A percentile compares a stretch with the other conserved stretches of the same genome.
Evolutionary conservation across 2,329 filamentous ascomycete genomes (phyloP).

Genomic region (Fusarium buharicum): DNA sequence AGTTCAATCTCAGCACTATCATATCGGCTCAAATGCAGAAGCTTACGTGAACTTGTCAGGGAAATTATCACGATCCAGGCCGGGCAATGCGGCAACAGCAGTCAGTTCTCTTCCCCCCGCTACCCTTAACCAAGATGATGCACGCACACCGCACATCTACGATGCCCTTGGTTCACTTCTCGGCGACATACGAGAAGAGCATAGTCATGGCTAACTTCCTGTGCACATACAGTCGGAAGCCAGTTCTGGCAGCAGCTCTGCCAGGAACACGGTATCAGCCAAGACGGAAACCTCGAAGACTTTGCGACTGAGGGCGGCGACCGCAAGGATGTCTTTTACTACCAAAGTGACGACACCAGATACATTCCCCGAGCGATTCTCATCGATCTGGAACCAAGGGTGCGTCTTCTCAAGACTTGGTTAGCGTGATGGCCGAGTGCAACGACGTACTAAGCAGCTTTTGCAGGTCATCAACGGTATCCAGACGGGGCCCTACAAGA

Average conservation of each 20-base stretch:
- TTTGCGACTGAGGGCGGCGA: slow-evolving; percentile 98
- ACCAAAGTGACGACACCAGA: slow-evolving; percentile 97
- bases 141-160: slow-evolving; percentile 8
- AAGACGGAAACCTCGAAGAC: slow-evolving; percentile 96
- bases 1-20: not conserved
- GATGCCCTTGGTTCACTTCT: not conserved
- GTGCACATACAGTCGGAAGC: slow-evolving; percentile 75
- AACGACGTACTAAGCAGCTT: slow-evolving; percentile 22
- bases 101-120: slow-evolving; percentile 67
- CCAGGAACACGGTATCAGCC: slow-evolving; percentile 96
- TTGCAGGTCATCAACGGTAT: slow-evolving; percentile 84
- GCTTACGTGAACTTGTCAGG: slow-evolving; percentile 58
- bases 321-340: slow-evolving; percentile 99
- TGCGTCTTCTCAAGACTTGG: slow-evolving; percentile 49
- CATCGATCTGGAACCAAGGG: slow-evolving; percentile 92
- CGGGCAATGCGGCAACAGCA: slow-evolving; percentile 99
- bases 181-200: not conserved
- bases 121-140: slow-evolving; percentile 1
- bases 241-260: slow-evolving; percentile 99
- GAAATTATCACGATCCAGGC: slow-evolving; percentile 99
- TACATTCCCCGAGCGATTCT: slow-evolving; percentile 97
- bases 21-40: not conserved
- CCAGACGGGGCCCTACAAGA: slow-evolving; percentile 92
- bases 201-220: slow-evolving; percentile 50
- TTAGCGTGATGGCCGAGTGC: not conserved